A percentile compares a stretch with the other conserved stretches of the same genome.
These are phyloP conservation scores for Acorus calamus DNA, from an alignment of 106 monocot genomes.

Conservation along the genomic window DNA sequence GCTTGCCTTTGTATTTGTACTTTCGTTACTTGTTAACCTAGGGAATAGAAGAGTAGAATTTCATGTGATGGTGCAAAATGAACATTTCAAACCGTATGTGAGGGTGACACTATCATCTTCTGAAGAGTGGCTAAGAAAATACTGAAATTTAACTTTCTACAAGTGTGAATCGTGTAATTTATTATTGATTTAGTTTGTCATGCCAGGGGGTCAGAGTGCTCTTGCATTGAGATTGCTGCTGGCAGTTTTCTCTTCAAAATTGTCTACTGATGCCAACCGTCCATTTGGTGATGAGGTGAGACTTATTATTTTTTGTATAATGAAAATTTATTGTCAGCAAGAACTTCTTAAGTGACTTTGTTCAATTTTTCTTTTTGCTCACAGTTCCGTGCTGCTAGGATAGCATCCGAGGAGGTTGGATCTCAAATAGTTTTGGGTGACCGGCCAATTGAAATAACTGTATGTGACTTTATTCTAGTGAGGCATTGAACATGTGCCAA, in stretches of 20 bases:
- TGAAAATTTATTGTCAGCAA: not conserved
- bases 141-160: too few relatives aligned
- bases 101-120: too few relatives aligned
- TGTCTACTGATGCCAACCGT: slow-evolving; percentile 46
- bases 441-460: slow-evolving; percentile 97
- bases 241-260: slow-evolving; percentile 87
- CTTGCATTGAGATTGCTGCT: slow-evolving; percentile 85
- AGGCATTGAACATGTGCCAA: not conserved
- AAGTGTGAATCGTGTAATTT: too few relatives aligned
- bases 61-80: too few relatives aligned
- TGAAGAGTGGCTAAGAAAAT: too few relatives aligned
- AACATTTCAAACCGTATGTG: too few relatives aligned
- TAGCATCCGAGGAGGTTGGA: slow-evolving; percentile 72
- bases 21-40: too few relatives aligned
- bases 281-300: slow-evolving; percentile 85
- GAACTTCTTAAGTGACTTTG: too few relatives aligned
- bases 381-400: slow-evolving; percentile 85
- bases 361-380: slow-evolving; percentile 3
- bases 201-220: slow-evolving; percentile 82
- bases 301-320: not conserved
- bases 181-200: not conserved
- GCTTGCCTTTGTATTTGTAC: too few relatives aligned
- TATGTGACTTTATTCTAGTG: slow-evolving; percentile 18
- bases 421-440: slow-evolving; percentile 93
- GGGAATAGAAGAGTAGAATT: too few relatives aligned